Evolutionary conservation across 495 filamentous ascomycete genomes (phyloP).

Genomic region (Neurospora hispaniola): DNA sequence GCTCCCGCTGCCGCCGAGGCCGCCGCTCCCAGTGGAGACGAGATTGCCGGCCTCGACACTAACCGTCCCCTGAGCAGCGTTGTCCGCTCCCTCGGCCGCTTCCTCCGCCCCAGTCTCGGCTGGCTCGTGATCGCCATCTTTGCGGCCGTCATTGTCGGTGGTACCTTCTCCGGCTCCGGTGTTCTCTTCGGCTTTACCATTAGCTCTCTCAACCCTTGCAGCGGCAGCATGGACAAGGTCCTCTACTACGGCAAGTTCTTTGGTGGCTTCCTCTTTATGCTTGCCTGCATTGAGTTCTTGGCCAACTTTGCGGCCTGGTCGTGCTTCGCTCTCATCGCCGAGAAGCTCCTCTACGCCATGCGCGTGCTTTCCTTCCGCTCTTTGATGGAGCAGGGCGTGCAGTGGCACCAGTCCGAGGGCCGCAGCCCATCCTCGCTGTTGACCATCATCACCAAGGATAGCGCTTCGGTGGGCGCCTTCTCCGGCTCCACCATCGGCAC

Average conservation of each 20-base stretch:
- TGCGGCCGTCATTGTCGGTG: constrained; percentile 7
- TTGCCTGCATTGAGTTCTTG: constrained; percentile 62
- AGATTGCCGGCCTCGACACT: constrained; percentile 27
- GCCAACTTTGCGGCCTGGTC: constrained; percentile 56
- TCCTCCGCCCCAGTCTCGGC: constrained; percentile 3
- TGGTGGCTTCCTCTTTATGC: constrained; percentile 80
- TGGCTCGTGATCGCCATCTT: constrained; percentile 6
- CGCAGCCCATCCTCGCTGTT: constrained; percentile 73
- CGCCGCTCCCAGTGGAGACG: constrained; percentile 11
- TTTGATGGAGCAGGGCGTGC: constrained; percentile 78
- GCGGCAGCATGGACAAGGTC: constrained; percentile 22
- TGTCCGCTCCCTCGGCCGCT: neutral
- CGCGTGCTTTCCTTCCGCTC: constrained; percentile 66
- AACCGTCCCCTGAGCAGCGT: constrained; percentile 6
- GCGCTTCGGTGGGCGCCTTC: constrained; percentile 67
- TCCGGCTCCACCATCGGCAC: constrained; percentile 69
- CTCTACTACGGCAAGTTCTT: constrained; percentile 68
- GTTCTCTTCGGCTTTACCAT: constrained; percentile 19
- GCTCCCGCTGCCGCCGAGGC: neutral
- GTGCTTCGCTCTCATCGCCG: constrained; percentile 64
- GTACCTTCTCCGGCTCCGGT: constrained; percentile 15
- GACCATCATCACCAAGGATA: constrained; percentile 68
- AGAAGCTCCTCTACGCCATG: constrained; percentile 62
- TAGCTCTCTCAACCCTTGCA: constrained; percentile 23
- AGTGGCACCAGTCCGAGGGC: constrained; percentile 69